Percentiles rank a stretch among this genome's conserved stretches.
phyloP scores from a whole-genome alignment of 768 basidiomycete species.

The Lentinus brumalis region DNA sequence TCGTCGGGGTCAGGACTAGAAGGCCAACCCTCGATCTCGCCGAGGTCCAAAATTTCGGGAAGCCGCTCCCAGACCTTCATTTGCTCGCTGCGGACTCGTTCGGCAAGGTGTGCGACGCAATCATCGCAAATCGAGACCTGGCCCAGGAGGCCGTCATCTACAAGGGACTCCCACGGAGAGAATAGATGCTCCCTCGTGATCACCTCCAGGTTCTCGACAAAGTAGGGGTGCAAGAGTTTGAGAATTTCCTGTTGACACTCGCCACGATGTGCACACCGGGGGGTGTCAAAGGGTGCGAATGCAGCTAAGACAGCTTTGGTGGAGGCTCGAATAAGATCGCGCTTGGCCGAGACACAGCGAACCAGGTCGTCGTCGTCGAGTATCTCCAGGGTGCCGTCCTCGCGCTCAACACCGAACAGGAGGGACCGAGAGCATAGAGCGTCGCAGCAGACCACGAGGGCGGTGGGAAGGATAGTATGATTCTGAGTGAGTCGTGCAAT shows the following conservation, averaged over 20 bases:
- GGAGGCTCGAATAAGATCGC: not conserved
- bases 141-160: too few species aligned
- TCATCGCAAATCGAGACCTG: too few species aligned
- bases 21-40: too few species aligned
- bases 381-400: not conserved
- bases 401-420: not conserved
- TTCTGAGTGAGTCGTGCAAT: not conserved
- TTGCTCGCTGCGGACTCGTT: too few species aligned
- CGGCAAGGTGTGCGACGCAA: too few species aligned
- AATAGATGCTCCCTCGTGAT: not conserved
- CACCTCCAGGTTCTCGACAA: too few species aligned
- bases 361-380: not conserved
- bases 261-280: not conserved
- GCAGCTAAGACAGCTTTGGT: not conserved
- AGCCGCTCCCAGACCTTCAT: too few species aligned
- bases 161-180: not conserved
- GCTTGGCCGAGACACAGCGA: not conserved
- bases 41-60: too few species aligned
- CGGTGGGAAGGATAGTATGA: not conserved
- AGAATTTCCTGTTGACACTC: too few species aligned
- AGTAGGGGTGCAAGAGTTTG: too few species aligned
- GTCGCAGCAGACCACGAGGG: not conserved
- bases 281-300: not conserved
- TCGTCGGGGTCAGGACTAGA: too few species aligned
- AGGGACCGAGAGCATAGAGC: not conserved